Conservation (phyloP, 2,329 filamentous ascomycete genomes). For the Capronia coronata region DNA sequence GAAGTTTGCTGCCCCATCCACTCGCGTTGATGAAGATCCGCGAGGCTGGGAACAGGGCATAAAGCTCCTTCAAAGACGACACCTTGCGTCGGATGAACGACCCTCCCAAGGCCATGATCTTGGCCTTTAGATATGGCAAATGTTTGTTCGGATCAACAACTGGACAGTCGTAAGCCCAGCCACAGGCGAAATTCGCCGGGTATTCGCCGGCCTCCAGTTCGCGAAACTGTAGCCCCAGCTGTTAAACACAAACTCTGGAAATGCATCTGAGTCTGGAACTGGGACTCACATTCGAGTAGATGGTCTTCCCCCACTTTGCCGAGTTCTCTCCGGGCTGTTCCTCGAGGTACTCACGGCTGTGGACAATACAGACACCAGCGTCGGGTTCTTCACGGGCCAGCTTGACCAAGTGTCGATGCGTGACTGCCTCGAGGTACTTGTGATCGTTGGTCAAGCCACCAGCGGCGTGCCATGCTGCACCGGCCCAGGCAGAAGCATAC, state of each 20-base stretch:
- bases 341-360: neutral
- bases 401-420: neutral
- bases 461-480: neutral
- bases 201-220: neutral
- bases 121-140: neutral
- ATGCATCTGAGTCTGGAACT: no score
- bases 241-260: neutral
- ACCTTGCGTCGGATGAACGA: neutral
- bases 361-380: neutral
- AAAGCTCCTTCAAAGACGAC: neutral
- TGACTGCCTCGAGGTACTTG: neutral
- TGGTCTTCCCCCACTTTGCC: neutral
- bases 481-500: neutral
- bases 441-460: neutral
- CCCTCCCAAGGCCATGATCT: neutral
- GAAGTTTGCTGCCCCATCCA: neutral
- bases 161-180: neutral
- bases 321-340: neutral
- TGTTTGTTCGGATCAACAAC: neutral
- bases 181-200: neutral
- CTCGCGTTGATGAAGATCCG: neutral
- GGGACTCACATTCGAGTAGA: neutral
- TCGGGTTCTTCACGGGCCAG: neutral
- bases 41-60: neutral
- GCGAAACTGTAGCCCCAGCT: neutral